Base-by-base conservation (phyloP, 2,329 filamentous ascomycete species). In the Ophiosphaerella herpotricha region DNA sequence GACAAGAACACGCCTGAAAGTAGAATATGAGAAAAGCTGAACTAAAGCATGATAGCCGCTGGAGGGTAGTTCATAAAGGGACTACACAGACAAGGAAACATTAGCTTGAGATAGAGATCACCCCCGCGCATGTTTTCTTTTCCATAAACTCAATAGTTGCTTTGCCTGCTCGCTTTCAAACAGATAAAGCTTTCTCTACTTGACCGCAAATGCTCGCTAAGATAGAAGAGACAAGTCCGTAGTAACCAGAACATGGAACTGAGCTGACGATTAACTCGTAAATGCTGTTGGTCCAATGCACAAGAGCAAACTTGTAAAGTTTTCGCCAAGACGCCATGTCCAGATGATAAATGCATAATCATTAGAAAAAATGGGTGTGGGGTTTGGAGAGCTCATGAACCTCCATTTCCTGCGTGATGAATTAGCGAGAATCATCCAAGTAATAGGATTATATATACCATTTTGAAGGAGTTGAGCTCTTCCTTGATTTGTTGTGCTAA, bases 281-380 rank as follows among this genome's bases (percentile, higher is more conserved):
- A 73, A 73, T 73, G 70, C 70, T 73, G 64, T 70, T 63, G 63
- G 64, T 64, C 58, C 67, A 63, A 68, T 63, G 58, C 67, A 65
- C 61, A 68, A 64, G 54, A 60, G 63, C 63, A 61, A 66, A 68
- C 56, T 58, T 63, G 58, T 56, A 65, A 64, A 52, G 55, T 66
- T 58, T 71, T 73, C 72, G 70, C 72, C 72, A 71, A 73, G 70
- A 73, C 71, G 71, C 72, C 71, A 70, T 68, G 68, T 70, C 71
- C 67, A 70, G 59, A 64, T 66, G 64, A 58, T 67, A 64, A 61
- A 73, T 73, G 70, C 70, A 72, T 70, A 67, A 70, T 74, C 72
- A 66, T 93, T 85, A 99, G 82, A 99, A 97, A 84, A 99, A 99
- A 83, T 99, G 94, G 66, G 94, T 99, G 81, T 99, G 97, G 70